Base-by-base conservation (phyloP, 148 eudicot species). In the Vaccinium darrowii region DNA sequence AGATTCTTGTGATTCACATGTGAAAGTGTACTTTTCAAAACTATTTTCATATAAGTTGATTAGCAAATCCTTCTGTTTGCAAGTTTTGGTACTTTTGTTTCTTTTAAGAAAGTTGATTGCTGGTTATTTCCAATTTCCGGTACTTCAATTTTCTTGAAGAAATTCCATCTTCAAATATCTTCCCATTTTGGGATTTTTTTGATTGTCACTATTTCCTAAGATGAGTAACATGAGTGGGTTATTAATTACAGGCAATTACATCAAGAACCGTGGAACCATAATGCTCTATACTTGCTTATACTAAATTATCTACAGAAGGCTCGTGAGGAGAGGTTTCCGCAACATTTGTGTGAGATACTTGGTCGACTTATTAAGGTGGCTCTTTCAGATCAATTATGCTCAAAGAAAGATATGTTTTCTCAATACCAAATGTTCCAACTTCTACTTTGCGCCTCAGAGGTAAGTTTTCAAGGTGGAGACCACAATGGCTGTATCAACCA, bases 241-340 rank as follows among this genome's bases (percentile, higher is more conserved):
- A 15, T 83, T 75, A 14, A 39, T 78, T 89, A 86, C 92, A 96
- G 99, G 91, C 91, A 89, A 91, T 84, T 92, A 88, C 99, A 87
- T 84, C 93, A 86, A 87, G 98, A 96, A 86, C 98, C 99, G 16
- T 96, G 99, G 99, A 95, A 95, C 73, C 84, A 87, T 72, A 90
- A 91, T 88, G 94, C 95, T 43, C 92, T 92, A 62, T 94, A 95
- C 84, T 87, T 95, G 87, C 92, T 96, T 73, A 86, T 93, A 81
- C 89, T 94, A 51, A 88, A 86, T 90, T 93, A 90, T 87, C 84
- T 93, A 13, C 98, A 94, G 86, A 92, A 88, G 87, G 93, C 99
- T 75, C 92, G 96, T 15, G 91, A 88, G 86, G 88, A 91, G 81
- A 93, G 89, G 84, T 93, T 90, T 87, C 95, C 98, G 8, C 90